Percentiles rank a stretch among this genome's conserved stretches.
Conservation (phyloP, 805 yeast genomes). For the Candida easanensis region DNA sequence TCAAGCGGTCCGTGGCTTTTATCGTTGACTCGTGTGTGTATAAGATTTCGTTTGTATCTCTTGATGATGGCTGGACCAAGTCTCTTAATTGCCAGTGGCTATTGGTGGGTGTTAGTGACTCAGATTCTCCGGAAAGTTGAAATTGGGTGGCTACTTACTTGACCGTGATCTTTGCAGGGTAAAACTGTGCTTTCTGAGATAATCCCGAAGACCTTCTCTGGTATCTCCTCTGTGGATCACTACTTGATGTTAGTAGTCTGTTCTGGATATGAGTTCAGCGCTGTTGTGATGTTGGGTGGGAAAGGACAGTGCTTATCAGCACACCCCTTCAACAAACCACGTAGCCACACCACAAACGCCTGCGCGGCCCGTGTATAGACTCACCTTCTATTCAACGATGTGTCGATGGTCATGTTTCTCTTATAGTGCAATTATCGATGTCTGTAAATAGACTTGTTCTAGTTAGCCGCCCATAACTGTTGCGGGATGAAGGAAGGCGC, state of each 20-base stretch:
- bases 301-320: no score
- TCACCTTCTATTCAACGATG: background rate
- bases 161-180: slow-evolving; percentile 33
- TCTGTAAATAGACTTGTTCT: background rate
- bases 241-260: slow-evolving; percentile 2
- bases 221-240: slow-evolving; percentile 6
- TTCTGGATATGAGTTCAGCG: background rate
- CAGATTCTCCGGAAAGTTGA: slow-evolving; percentile 13
- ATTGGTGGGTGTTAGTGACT: background rate
- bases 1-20: slow-evolving; percentile 39
- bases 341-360: background rate
- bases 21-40: slow-evolving; percentile 60
- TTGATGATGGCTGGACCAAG: slow-evolving; percentile 52
- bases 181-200: slow-evolving; percentile 20
- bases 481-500: background rate
- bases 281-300: no score
- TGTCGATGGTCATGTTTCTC: slow-evolving; percentile 1
- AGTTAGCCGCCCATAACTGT: background rate
- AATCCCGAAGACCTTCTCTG: slow-evolving; percentile 18
- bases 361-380: background rate
- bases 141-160: slow-evolving; percentile 28
- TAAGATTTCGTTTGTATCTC: slow-evolving; percentile 41
- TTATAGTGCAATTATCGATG: background rate
- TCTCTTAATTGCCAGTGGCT: slow-evolving; percentile 83
- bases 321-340: background rate